phyloP scores from a whole-genome alignment of 371 early-diverging fungal genomes.

The Mucor mucedo region DNA sequence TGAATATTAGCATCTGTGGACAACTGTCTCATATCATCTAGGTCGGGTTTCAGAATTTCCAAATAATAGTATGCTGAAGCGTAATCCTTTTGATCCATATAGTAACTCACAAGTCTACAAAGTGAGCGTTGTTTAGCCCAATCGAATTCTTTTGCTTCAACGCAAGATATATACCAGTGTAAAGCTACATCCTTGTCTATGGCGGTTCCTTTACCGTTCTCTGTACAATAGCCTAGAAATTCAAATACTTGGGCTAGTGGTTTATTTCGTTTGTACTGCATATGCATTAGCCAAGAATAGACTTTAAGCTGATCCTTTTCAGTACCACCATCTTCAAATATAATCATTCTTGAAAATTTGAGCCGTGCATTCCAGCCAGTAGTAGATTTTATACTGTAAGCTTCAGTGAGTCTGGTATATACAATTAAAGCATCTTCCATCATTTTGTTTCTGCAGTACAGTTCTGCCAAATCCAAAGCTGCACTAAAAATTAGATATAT shows the following conservation, averaged over 20 bases:
- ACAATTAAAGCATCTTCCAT: conserved; percentile 21
- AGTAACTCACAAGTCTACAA: conserved; percentile 30
- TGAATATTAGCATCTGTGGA: conserved; percentile 36
- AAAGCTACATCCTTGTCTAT: conserved; percentile 24
- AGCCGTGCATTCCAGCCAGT: conserved; percentile 21
- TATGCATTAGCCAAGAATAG: conserved; percentile 6
- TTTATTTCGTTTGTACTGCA: background rate
- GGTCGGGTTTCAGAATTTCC: conserved; percentile 7
- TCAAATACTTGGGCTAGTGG: background rate
- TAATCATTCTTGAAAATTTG: conserved; percentile 4
- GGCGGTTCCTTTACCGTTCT: conserved; percentile 40
- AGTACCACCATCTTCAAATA: conserved; percentile 9
- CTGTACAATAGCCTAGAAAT: conserved; percentile 27
- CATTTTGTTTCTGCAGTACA: conserved; percentile 16
- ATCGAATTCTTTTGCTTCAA: conserved; percentile 4
- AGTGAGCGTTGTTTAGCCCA: conserved; percentile 40
- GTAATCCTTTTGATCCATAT: conserved; percentile 22
- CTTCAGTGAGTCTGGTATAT: conserved; percentile 24
- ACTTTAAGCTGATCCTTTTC: conserved; percentile 3
- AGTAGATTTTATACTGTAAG: conserved; percentile 2
- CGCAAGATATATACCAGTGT: conserved; percentile 3
- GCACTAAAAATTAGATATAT: conserved; percentile 5
- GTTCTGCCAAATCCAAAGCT: conserved; percentile 21
- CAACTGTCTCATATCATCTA: conserved; percentile 29
- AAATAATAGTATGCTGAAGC: conserved; percentile 18